phyloP scores from a whole-genome alignment of 805 yeast genomes.

The Saccharomycopsis fibuligera region DNA sequence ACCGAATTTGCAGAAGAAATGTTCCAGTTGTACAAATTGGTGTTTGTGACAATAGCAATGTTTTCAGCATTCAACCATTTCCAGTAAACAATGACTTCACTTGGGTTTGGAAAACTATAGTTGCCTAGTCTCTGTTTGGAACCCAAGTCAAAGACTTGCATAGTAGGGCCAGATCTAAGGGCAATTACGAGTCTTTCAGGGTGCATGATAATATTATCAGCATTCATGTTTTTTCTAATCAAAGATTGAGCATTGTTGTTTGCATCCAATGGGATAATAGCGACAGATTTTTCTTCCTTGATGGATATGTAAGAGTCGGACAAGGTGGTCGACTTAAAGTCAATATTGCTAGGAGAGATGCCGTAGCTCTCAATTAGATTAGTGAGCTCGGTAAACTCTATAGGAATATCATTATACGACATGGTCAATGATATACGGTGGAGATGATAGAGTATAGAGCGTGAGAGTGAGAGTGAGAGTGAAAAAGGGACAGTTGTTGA shows the following conservation, averaged over 20 bases:
- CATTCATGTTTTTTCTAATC: conserved; percentile 86
- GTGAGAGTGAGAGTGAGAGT: too few species aligned
- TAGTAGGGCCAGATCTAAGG: conserved; percentile 92
- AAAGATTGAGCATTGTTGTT: conserved; percentile 56
- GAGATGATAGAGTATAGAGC: too few species aligned
- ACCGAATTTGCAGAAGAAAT: conserved; percentile 68
- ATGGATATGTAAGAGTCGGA: conserved; percentile 78
- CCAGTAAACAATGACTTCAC: conserved; percentile 70
- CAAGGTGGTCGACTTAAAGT: conserved; percentile 89
- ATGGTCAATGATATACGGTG: not conserved
- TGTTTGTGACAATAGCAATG: conserved; percentile 80
- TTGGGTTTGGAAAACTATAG: conserved; percentile 73
- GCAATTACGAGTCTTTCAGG: conserved; percentile 86
- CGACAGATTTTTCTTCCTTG: conserved; percentile 77
- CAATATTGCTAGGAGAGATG: conserved; percentile 76
- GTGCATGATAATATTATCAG: conserved; percentile 96
- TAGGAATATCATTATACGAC: conserved; percentile 63
- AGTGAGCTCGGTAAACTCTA: conserved; percentile 92
- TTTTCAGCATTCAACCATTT: conserved; percentile 74
- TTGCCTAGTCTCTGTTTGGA: conserved; percentile 86
- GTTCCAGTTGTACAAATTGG: conserved; percentile 72
- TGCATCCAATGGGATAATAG: conserved; percentile 79
- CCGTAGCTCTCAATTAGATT: conserved; percentile 45
- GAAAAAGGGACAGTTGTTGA: too few species aligned
- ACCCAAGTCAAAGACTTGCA: conserved; percentile 88